These are phyloP conservation scores for Ramichloridium luteum DNA, from an alignment of 2,329 filamentous ascomycete species.

Conservation along the genomic window DNA sequence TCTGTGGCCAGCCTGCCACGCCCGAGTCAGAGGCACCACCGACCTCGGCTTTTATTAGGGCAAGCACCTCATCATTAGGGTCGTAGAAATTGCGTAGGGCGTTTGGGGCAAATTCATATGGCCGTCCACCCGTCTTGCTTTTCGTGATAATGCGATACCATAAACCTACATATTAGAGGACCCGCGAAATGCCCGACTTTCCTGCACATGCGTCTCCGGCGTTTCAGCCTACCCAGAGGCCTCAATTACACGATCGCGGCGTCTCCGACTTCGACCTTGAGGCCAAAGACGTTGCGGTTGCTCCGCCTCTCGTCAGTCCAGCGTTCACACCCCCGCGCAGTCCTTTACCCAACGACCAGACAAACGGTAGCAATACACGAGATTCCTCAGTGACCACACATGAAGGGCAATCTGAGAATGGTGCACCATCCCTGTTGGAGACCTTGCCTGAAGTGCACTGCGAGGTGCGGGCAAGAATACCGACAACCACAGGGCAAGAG, in stretches of 20 bases:
- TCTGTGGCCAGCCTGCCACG: too few relatives aligned
- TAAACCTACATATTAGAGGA: neutral
- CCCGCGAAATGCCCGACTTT: constrained; percentile 38
- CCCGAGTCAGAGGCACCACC: too few relatives aligned
- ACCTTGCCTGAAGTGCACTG: constrained; percentile 78
- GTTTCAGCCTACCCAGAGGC: constrained; percentile 37
- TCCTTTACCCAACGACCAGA: constrained; percentile 18
- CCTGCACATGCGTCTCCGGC: constrained; percentile 36
- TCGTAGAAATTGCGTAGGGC: neutral
- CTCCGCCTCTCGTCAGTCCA: constrained; percentile 36
- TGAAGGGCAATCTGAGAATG: constrained; percentile 25
- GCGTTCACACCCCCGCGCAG: constrained; percentile 30
- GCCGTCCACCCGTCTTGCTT: constrained; percentile 1
- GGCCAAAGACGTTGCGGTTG: constrained; percentile 15
- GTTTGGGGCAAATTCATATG: neutral
- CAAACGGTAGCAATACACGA: constrained; percentile 27
- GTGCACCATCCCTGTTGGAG: constrained; percentile 60
- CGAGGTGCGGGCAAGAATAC: constrained; percentile 86
- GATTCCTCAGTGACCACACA: constrained; percentile 31
- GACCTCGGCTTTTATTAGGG: too few relatives aligned
- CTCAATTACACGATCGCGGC: constrained; percentile 21
- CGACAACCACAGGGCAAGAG: constrained; percentile 79
- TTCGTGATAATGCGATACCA: too few relatives aligned
- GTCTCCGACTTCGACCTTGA: constrained; percentile 29
- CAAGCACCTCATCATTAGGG: constrained; percentile 1